Evolutionary conservation across 2,329 filamentous ascomycete genomes (phyloP), one percentile per base, ranked within the genome.

Genomic region (Alternaria sp.): DNA sequence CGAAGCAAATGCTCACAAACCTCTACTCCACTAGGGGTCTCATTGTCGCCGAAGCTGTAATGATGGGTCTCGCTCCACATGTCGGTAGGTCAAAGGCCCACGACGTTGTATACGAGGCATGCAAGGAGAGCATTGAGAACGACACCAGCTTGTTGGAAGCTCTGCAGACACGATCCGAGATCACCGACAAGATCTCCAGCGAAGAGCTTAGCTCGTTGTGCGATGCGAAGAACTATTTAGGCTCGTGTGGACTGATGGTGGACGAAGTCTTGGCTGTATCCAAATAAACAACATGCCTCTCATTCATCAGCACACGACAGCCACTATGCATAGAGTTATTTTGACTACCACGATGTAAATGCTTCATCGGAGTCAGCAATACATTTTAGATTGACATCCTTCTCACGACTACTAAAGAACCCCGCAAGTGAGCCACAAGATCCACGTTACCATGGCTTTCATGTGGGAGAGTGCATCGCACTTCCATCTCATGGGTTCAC

Each of bases 21-120:
- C 74, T 86, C 1, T 76, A 80, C 44, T 84, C 80, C 0, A 85
- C 83, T 0, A 75, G 75, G 40, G 84, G 84, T 0, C 70, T 86
- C 21, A 86, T 86, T 62, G 84, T 86, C 11, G 84, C 79, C 0
- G 85, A 86, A 72, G 83, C 84, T 2, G 82, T 86, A n/a, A 86
- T 86, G 84, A 86, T 86, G 85, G 81, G 79, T 1, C 75, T 86
- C 49, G 85, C 83, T n/a, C 78, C 79, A 14, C 74, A 81, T 70
- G 73, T 84, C 39, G 84, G 84, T 8, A 76, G 84, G 13, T 82
- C 84, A 58, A 76, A 79, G 17, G 84, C 84, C 2, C 84, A 86
- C 68, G 84, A 86, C 63, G 75, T 85, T 36, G 83, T 86, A 2
- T 86, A 86, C 48, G 80, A 81, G 59, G 83, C 83, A 2, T 87